A percentile compares a stretch with the other conserved stretches of the same genome.
Conservation (phyloP, 768 basidiomycete genomes). For the Asterophora parasitica region DNA sequence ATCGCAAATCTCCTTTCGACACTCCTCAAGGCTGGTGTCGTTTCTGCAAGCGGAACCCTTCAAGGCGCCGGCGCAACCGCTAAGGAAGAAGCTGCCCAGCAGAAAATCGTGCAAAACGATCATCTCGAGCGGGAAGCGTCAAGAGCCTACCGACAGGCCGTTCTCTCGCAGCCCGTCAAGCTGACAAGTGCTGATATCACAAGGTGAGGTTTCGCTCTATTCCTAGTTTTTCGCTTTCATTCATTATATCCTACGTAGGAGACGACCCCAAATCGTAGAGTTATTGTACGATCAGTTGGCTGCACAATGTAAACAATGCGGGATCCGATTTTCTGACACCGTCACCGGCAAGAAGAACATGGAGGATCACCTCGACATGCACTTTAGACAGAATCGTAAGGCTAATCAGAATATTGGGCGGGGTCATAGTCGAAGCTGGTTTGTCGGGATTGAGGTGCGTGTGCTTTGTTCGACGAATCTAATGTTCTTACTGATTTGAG, state of each 20-base stretch:
- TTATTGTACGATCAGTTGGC: conserved; percentile 74
- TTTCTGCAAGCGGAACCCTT: conserved; percentile 51
- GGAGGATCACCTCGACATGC: conserved; percentile 92
- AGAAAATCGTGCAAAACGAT: conserved; percentile 21
- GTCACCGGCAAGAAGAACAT: conserved; percentile 66
- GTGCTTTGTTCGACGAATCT: neutral
- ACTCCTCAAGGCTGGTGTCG: conserved; percentile 76
- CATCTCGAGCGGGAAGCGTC: conserved; percentile 44
- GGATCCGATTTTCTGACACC: conserved; percentile 77
- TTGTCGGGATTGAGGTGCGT: conserved; percentile 74
- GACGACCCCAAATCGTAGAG: conserved; percentile 54
- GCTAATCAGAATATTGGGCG: conserved; percentile 73
- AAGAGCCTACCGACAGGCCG: conserved; percentile 53
- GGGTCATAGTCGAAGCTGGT: conserved; percentile 90
- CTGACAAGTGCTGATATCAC: conserved; percentile 67
- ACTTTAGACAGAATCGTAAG: conserved; percentile 90
- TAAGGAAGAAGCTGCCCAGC: conserved; percentile 31
- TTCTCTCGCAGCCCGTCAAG: conserved; percentile 57
- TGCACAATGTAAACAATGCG: conserved; percentile 91
- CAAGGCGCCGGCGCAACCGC: conserved; percentile 41
- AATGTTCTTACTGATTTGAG: conserved; percentile 14
- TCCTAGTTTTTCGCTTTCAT: neutral
- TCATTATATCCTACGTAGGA: conserved; percentile 33
- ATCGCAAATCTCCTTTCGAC: conserved; percentile 61
- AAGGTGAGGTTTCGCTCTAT: conserved; percentile 50